Evolutionary conservation across 768 basidiomycete genomes (phyloP).

Genomic region (Leccinum subgranulosum): DNA sequence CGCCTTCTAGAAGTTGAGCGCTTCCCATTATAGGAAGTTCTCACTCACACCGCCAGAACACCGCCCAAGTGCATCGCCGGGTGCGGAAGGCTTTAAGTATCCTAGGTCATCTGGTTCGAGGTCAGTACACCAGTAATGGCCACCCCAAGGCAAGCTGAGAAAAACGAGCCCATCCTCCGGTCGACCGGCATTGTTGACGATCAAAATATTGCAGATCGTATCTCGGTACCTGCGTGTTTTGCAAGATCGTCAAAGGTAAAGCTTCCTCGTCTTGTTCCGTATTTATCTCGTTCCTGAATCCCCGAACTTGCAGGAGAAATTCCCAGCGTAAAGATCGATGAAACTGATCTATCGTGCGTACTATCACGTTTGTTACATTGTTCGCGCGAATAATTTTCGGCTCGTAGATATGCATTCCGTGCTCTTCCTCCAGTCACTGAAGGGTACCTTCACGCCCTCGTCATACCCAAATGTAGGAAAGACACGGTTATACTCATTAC

Average conservation of each 20-base stretch:
- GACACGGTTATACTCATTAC: accelerated
- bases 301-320: conserved; percentile 62
- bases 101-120: too few species aligned
- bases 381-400: not conserved
- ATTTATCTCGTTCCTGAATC: not conserved
- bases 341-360: conserved; percentile 71
- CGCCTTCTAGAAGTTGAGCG: not conserved
- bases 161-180: not conserved
- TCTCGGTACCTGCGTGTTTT: conserved; percentile 70
- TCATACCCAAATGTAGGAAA: conserved; percentile 84
- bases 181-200: not conserved
- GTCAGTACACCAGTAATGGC: not conserved
- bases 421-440: conserved; percentile 85
- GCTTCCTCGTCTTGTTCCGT: not conserved
- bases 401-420: conserved; percentile 75
- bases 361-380: not conserved
- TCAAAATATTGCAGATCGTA: conserved; percentile 39
- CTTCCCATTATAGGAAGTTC: not conserved
- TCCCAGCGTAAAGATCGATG: conserved; percentile 78
- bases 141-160: conserved; percentile 8
- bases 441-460: conserved; percentile 67
- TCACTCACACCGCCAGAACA: not conserved
- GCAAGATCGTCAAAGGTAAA: conserved; percentile 87
- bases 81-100: not conserved
- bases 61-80: not conserved